These are phyloP conservation scores for Fraxinus paxiana DNA, from an alignment of 305 asterid species.

Conservation along the genomic window DNA sequence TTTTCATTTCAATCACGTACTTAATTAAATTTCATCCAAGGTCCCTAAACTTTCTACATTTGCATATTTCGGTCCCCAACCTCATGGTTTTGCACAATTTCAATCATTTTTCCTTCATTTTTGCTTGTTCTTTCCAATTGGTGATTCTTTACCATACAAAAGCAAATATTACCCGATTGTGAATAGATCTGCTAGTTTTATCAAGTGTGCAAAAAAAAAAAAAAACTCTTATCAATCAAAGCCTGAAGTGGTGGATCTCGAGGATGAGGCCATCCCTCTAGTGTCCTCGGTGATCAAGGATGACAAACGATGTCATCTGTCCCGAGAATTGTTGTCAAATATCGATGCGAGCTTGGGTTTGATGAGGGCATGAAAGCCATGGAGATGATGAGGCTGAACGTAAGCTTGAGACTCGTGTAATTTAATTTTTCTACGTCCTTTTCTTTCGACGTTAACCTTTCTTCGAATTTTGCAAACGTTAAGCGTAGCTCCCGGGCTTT, in stretches of 20 bases:
- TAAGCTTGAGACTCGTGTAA: too few species aligned
- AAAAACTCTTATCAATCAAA: not conserved
- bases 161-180: not conserved
- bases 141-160: not conserved
- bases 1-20: not conserved
- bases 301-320: too few species aligned
- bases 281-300: too few species aligned
- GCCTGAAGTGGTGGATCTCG: not conserved
- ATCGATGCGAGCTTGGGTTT: too few species aligned
- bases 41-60: not conserved
- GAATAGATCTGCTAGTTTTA: not conserved
- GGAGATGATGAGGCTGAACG: too few species aligned
- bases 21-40: not conserved
- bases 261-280: too few species aligned
- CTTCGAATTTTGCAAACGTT: too few species aligned
- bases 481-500: too few species aligned
- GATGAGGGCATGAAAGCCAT: too few species aligned
- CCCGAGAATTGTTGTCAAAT: too few species aligned
- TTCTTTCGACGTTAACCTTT: too few species aligned
- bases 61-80: not conserved
- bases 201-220: not conserved
- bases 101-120: not conserved
- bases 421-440: too few species aligned
- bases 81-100: not conserved
- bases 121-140: not conserved